Evolutionary conservation across 257 asterid species (phyloP), one percentile per base, ranked within the genome.

Genomic region (Coffea eugenioides): DNA sequence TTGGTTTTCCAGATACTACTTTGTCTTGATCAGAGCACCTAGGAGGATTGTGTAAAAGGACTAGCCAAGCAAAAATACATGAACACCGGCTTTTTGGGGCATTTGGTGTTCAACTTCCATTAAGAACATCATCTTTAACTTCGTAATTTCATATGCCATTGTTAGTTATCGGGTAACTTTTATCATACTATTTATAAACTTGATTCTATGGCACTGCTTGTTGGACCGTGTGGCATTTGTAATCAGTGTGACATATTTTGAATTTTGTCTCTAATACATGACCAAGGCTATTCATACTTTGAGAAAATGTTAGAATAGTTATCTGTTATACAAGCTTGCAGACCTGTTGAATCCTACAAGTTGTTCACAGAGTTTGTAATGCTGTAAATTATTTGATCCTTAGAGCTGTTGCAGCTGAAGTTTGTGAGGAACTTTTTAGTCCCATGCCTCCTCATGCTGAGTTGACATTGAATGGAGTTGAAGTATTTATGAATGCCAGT

Each of bases 401-500:
- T 89, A 93, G 99, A 80, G 97, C 98, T 86, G 93, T 95, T 80
- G 98, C 99, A 77, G 97, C 92, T 82, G 99, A 93, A 91, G 96
- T 95, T 77, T 95, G 99, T 16, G 98, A 92, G 89, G 99, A 95
- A 79, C 97, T 95, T 72, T 95, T 95, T 84, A 88, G 96, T 83
- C 96, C 99, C 18, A 81, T 88, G 79, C 93, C 98, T 51, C 97
- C 99, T 80, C 99, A 95, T 80, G 93, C 96, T 49, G 97, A 94
- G 85, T 98, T 95, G 69, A 93, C 96, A 23, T 65, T 95, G 87
- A 93, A 95, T 84, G 99, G 99, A 25, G 99, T 95, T 74, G 98
- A 95, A 87, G 95, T 93, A 73, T 92, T 92, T 67, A 85, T 95
- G 91, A 95, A 95, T 89, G 99, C 99, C 73, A 95, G 99, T 89